Percentiles rank a stretch among this genome's conserved stretches.
These are phyloP conservation scores for Hippophae tibetana DNA, from an alignment of 306 rosid genomes.

Conservation along the genomic window DNA sequence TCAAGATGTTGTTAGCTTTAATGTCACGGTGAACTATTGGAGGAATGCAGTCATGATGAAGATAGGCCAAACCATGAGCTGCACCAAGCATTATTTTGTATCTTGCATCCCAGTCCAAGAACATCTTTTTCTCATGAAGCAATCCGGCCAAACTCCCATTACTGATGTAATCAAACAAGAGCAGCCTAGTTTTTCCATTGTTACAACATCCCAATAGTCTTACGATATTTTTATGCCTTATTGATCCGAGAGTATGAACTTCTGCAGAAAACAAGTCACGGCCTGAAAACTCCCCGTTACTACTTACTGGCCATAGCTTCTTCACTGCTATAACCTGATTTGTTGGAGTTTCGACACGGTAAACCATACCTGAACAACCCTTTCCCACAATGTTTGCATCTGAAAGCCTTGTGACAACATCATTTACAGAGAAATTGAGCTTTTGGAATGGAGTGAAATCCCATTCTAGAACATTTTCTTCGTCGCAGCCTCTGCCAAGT, in stretches of 20 bases:
- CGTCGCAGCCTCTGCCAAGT: conserved; percentile 29
- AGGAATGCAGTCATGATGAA: conserved; percentile 92
- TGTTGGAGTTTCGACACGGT: conserved; percentile 82
- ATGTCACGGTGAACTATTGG: conserved; percentile 75
- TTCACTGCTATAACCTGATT: conserved; percentile 80
- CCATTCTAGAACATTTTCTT: conserved; percentile 57
- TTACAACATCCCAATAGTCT: conserved; percentile 79
- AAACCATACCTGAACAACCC: conserved; percentile 85
- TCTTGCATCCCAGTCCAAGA: conserved; percentile 97
- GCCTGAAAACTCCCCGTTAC: conserved; percentile 48
- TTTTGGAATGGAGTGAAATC: conserved; percentile 87
- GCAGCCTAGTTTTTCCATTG: conserved; percentile 69
- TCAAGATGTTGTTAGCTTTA: conserved; percentile 84
- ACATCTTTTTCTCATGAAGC: conserved; percentile 70
- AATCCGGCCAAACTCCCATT: conserved; percentile 68
- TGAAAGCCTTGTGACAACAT: conserved; percentile 51
- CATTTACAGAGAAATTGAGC: conserved; percentile 62
- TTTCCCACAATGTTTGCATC: conserved; percentile 78
- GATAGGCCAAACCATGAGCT: conserved; percentile 89
- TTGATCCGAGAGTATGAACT: conserved; percentile 80
- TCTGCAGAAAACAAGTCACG: conserved; percentile 67
- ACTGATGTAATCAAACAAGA: conserved; percentile 76
- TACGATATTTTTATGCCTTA: conserved; percentile 84
- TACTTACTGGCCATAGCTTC: conserved; percentile 69
- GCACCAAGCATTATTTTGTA: conserved; percentile 73